phyloP scores from a whole-genome alignment of 352 stramenopile genomes.

The Phytophthora nicotianae region DNA sequence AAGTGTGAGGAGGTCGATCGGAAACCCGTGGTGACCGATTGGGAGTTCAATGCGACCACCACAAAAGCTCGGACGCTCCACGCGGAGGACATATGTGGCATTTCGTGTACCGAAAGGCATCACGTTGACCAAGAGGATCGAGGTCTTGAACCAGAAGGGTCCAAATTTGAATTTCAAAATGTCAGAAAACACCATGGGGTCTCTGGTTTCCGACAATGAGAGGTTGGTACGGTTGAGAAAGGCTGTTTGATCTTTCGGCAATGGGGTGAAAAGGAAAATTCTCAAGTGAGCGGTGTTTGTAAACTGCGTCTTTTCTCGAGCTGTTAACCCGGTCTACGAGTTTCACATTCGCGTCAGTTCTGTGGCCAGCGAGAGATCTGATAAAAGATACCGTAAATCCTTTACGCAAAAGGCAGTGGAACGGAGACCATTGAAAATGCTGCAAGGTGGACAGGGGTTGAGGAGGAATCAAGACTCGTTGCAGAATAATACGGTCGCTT shows the following conservation, averaged over 20 bases:
- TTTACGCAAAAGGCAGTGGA: neutral
- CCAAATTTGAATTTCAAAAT: slow-evolving; percentile 3
- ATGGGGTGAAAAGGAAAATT: slow-evolving; percentile 1
- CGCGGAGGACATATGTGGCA: neutral
- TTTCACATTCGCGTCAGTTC: neutral
- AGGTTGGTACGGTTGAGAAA: too few relatives aligned
- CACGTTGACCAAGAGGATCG: slow-evolving; percentile 4
- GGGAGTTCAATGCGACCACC: neutral
- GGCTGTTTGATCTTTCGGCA: neutral
- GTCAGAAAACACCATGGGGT: neutral
- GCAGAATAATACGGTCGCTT: neutral
- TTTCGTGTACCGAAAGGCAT: neutral
- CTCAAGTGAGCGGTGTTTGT: neutral
- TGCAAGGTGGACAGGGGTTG: neutral
- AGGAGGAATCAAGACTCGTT: neutral
- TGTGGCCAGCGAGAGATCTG: neutral
- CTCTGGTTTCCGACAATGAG: neutral
- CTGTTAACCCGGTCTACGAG: neutral
- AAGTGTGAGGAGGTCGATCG: neutral
- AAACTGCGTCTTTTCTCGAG: neutral
- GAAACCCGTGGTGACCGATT: slow-evolving; percentile 3
- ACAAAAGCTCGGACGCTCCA: neutral
- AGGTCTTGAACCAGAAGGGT: slow-evolving; percentile 3
- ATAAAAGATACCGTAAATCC: neutral
- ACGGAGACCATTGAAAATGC: neutral